Evolutionary conservation across 495 filamentous ascomycete genomes (phyloP).

Genomic region (Physcia stellaris): DNA sequence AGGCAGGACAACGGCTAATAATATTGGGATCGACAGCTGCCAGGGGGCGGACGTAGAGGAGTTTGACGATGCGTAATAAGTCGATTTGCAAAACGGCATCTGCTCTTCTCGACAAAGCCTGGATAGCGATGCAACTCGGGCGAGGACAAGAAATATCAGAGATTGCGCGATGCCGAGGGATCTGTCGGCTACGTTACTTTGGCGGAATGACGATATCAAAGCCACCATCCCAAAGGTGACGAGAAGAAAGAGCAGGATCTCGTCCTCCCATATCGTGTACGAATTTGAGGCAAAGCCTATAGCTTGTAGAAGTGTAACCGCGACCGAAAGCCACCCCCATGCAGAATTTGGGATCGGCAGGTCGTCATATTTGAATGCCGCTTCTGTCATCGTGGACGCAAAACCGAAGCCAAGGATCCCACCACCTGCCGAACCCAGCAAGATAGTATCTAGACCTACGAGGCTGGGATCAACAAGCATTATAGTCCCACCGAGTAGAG

Average conservation of each 20-base stretch:
- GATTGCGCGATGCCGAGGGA: slow-evolving; percentile 72
- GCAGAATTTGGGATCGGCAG: slow-evolving; percentile 55
- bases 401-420: slow-evolving; percentile 48
- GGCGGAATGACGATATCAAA: slow-evolving; percentile 60
- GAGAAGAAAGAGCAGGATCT: slow-evolving; percentile 84
- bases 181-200: slow-evolving; percentile 46
- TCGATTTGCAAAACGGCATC: slow-evolving; percentile 91
- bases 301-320: slow-evolving; percentile 72
- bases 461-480: slow-evolving; percentile 20
- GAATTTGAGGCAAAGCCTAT: slow-evolving; percentile 93
- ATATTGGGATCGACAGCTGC: slow-evolving; percentile 72
- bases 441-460: slow-evolving; percentile 19
- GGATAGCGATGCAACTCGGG: slow-evolving; percentile 72
- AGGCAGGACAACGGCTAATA: slow-evolving; percentile 60
- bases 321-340: slow-evolving; percentile 75
- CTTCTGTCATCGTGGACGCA: slow-evolving; percentile 36
- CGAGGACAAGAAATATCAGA: slow-evolving; percentile 65
- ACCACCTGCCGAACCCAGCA: slow-evolving; percentile 40
- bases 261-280: slow-evolving; percentile 98
- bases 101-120: slow-evolving; percentile 95
- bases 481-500: slow-evolving; percentile 25
- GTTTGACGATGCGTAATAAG: slow-evolving; percentile 83
- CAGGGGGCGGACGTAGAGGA: slow-evolving; percentile 89
- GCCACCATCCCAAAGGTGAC: slow-evolving; percentile 68
- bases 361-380: slow-evolving; percentile 31